These are phyloP conservation scores for Cryphonectria parasitica DNA, from an alignment of 2,329 filamentous ascomycete genomes.

Conservation along the genomic window DNA sequence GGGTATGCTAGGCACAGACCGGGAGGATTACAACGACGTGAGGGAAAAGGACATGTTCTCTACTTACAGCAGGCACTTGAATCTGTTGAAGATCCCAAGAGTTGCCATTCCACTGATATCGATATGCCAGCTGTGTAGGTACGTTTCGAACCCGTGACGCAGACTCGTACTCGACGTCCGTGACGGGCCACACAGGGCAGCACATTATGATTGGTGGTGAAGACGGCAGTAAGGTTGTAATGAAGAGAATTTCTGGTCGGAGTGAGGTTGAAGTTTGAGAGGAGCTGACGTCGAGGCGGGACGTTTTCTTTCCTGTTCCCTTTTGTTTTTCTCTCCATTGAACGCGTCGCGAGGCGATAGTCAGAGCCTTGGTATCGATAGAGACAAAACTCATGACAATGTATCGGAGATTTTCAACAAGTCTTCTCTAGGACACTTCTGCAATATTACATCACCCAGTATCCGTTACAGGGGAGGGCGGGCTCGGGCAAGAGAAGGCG, in stretches of 20 bases:
- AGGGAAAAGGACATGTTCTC: background rate
- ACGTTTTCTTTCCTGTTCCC: background rate
- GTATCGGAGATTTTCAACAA: no score
- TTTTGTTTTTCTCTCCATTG: no score
- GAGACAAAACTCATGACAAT: background rate
- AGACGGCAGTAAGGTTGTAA: background rate
- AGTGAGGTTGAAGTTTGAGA: background rate
- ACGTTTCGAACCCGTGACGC: conserved; percentile 39
- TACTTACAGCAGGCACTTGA: conserved; percentile 40
- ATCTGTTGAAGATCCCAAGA: conserved; percentile 43
- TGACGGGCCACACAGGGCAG: conserved; percentile 53
- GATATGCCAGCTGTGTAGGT: conserved; percentile 33
- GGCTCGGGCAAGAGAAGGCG: background rate
- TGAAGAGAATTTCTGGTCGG: background rate
- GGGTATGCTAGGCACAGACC: background rate
- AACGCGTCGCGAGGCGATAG: background rate
- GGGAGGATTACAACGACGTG: background rate
- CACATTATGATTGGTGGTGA: conserved; percentile 47
- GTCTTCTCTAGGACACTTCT: background rate
- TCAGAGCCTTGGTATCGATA: background rate
- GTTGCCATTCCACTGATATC: conserved; percentile 47
- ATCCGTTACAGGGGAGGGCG: background rate
- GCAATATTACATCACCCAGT: background rate
- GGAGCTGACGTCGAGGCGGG: no score
- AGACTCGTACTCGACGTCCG: conserved; percentile 53